Base-by-base conservation (phyloP, 2,329 filamentous ascomycete species). In the Arthrobotrys pseudoclavata region DNA sequence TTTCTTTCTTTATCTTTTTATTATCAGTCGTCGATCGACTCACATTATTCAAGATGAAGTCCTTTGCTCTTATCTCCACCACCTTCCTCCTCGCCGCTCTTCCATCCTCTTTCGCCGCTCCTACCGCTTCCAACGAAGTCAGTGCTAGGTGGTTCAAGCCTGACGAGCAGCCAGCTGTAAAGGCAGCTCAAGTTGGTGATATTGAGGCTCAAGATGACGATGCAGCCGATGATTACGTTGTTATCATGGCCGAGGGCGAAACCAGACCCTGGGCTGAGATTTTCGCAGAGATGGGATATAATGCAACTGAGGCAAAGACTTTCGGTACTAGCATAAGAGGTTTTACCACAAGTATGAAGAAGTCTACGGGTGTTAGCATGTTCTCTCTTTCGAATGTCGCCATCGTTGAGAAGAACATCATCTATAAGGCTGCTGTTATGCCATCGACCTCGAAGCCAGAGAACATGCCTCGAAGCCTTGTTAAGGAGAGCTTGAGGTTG, bases 261-360 rank as follows among this genome's bases (percentile, higher is more conserved):
- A 78, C 70, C 2, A 70, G 80, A 26, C 71, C 69, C 4, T 79
- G 81, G 45, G 70, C 80, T 12, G 62, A 79, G 7, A 69, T 81
- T 50, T 69, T 81, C 9, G 52, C 50, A 10, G 81, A 81, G 62
- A 81, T 81, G 80, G 77, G 70, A 9, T 66, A 79, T 10, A 78
- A 78, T 9, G 52, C 31, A 26, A 82, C 81, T 3, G 69, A 83
- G 9, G 83, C 87, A 12, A 83, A 85, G 79, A 82, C 83, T 62
- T 82, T 81, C n/a, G 75, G 79, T 1, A 70, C 62, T 1, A 69
- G 67, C 12, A 80, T 81, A 62, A 80, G 80, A 45, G 81, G 79
- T 9, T 81, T 82, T 62, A 78, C 80, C 5, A 80, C 77, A n/a
- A 74, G 53, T 9, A 74, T 82, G 74, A 71, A 68, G 24, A 77